Percentiles rank a stretch among this genome's conserved stretches.
These are phyloP conservation scores for Pinus taeda DNA, from an alignment of 75 land plant genomes.

Conservation along the genomic window DNA sequence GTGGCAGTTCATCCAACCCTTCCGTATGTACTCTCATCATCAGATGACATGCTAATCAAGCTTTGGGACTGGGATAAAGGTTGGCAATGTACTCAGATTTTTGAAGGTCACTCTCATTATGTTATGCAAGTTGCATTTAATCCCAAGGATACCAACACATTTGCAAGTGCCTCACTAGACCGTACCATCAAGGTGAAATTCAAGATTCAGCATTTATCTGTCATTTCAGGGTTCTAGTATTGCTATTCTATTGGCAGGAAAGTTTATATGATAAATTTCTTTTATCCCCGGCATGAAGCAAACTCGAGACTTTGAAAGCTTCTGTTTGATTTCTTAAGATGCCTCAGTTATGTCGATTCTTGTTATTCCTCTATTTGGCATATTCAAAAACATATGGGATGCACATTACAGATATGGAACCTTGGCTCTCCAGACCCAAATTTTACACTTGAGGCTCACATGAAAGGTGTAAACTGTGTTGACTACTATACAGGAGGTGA, in stretches of 20 bases:
- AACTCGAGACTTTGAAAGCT: no score
- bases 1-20: slow-evolving; percentile 23
- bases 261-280: neutral
- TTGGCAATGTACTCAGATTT: slow-evolving; percentile 21
- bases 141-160: slow-evolving; percentile 44
- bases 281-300: neutral
- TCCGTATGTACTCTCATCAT: slow-evolving; percentile 21
- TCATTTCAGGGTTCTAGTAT: neutral
- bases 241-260: neutral
- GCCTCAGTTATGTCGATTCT: no score
- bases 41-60: slow-evolving; percentile 31
- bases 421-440: slow-evolving; percentile 82
- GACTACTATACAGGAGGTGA: slow-evolving; percentile 76
- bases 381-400: no score
- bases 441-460: slow-evolving; percentile 81
- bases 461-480: slow-evolving; percentile 85
- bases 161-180: slow-evolving; percentile 53
- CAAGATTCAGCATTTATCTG: neutral
- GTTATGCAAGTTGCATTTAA: slow-evolving; percentile 24
- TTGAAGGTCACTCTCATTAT: slow-evolving; percentile 29
- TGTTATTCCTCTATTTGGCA: no score
- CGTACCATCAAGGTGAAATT: slow-evolving; percentile 41
- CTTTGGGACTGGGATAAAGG: slow-evolving; percentile 32
- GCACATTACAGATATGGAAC: slow-evolving; percentile 65
- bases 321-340: no score